Percentiles rank a stretch among this genome's conserved stretches.
Conservation (phyloP, 148 eudicot species). For the Mesembryanthemum crystallinum region DNA sequence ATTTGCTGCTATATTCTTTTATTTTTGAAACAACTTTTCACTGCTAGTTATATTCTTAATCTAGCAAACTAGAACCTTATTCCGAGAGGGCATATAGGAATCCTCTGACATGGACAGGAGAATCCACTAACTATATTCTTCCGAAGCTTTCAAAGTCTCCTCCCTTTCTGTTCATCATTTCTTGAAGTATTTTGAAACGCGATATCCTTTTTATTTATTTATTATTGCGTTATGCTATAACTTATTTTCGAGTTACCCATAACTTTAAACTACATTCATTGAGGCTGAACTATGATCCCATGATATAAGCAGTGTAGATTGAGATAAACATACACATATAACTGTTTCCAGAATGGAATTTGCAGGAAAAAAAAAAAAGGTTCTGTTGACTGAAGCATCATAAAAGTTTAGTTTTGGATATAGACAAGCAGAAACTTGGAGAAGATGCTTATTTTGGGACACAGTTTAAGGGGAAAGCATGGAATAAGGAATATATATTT, state of each 20-base stretch:
- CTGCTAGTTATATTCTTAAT: conserved; percentile 33
- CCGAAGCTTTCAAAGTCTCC: conserved; percentile 37
- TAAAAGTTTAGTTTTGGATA: conserved; percentile 47
- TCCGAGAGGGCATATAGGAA: conserved; percentile 47
- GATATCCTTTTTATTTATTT: conserved; percentile 18
- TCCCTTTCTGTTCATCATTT: conserved; percentile 20
- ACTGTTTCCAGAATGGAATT: conserved; percentile 29
- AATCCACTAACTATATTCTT: conserved; percentile 57
- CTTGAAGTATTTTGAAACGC: conserved; percentile 16
- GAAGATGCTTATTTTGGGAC: conserved; percentile 59
- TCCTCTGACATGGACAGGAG: conserved; percentile 54
- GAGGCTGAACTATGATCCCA: conserved; percentile 18
- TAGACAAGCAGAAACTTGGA: conserved; percentile 43
- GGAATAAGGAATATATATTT: conserved; percentile 58
- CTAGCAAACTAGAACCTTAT: conserved; percentile 67
- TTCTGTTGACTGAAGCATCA: conserved; percentile 76
- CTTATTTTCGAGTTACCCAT: conserved; percentile 20
- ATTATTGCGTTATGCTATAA: conserved; percentile 14
- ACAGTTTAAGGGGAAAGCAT: conserved; percentile 66
- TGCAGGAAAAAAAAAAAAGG: conserved; percentile 32
- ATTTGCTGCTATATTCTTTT: conserved; percentile 35
- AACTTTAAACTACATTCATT: conserved; percentile 10
- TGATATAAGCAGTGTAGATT: conserved; percentile 27
- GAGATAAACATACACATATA: conserved; percentile 27
- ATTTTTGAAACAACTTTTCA: conserved; percentile 21